phyloP scores from a whole-genome alignment of 2,329 filamentous ascomycete species.

The Colletotrichum cereale region DNA sequence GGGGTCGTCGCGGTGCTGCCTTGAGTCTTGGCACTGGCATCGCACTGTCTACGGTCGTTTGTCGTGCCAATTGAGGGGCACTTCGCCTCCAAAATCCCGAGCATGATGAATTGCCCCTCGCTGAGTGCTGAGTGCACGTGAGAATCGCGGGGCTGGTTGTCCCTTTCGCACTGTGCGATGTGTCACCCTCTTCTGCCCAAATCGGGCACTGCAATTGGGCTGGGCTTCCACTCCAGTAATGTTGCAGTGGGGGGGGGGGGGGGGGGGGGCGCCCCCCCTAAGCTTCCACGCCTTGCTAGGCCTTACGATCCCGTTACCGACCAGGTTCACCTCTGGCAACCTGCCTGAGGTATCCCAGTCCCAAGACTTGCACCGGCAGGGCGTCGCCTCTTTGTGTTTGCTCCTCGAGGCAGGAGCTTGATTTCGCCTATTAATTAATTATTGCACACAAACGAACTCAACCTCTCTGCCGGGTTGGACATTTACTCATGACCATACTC shows the following conservation, averaged over 20 bases:
- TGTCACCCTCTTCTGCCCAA: conserved; percentile 17
- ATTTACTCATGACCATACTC: neutral
- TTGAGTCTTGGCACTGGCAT: conserved; percentile 11
- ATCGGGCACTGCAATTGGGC: conserved; percentile 10
- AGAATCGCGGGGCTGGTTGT: neutral
- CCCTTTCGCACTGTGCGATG: neutral
- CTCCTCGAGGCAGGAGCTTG: neutral
- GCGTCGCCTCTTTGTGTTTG: neutral
- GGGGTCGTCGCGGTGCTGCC: conserved; percentile 16
- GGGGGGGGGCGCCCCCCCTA: no score
- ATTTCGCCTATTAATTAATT: neutral
- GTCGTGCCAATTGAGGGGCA: conserved; percentile 29
- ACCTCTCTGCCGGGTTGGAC: conserved; percentile 7
- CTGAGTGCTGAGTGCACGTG: conserved; percentile 3
- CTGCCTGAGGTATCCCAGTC: conserved; percentile 33
- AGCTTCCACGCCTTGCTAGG: conserved; percentile 21
- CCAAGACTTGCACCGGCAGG: neutral
- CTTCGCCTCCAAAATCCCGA: neutral
- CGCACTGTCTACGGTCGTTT: conserved; percentile 22
- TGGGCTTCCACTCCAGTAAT: neutral
- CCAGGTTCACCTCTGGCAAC: conserved; percentile 25
- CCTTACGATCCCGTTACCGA: conserved; percentile 2
- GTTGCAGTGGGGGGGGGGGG: neutral
- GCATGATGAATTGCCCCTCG: conserved; percentile 7
- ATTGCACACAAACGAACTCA: neutral